Evolutionary conservation across 805 yeast species (phyloP), one percentile per base, ranked within the genome.

Genomic region (Phaffomyces thermotolerans): DNA sequence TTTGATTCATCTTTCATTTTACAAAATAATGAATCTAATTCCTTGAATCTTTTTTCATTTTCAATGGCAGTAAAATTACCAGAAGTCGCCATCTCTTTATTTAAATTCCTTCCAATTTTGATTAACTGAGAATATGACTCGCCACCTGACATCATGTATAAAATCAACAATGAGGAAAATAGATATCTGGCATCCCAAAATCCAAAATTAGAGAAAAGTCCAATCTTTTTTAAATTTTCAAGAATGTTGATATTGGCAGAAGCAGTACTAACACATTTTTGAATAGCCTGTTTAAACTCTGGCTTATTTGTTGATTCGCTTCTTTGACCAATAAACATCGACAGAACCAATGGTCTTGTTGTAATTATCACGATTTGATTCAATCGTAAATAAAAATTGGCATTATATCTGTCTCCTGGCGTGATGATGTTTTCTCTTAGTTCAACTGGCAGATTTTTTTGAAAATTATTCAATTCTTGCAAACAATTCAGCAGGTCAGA

Each of bases 111-210:
- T 6, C 65, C 64, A 14, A 39, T 45, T 6, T 36, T 34, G 6
- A 53, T 47, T 3, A 58, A 41, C 15, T 50, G 48, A 1, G 57
- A 47, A 37, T 54, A 54, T 7, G 48, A 36, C n/a, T 47, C 53
- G 35, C 54, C 54, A 13, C 53, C 35, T 8, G 54, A 48, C 24
- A 51, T 54, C 56, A 61, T 60, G 20, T 53, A 56, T 6, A 62
- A 52, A 18, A 67, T 60, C 39, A 65, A 45, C 9, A 65, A 46
- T 0, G 71, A 56, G 18, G 66, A 58, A 45, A 65, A 66, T 37
- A 67, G 53, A 46, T 63, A 65, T 45, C 67, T 64, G 4, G 65
- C 64, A 50, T 67, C 69, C 66, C 68, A 65, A 49, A 65, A 66
- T 30, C 67, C 71, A 54, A 59, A 65, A 17, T 66, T 60, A 6